Percentiles rank a stretch among this genome's conserved stretches.
Conservation (phyloP, 192 early-diverging fungal genomes). For the Rhizophagus clarus region DNA sequence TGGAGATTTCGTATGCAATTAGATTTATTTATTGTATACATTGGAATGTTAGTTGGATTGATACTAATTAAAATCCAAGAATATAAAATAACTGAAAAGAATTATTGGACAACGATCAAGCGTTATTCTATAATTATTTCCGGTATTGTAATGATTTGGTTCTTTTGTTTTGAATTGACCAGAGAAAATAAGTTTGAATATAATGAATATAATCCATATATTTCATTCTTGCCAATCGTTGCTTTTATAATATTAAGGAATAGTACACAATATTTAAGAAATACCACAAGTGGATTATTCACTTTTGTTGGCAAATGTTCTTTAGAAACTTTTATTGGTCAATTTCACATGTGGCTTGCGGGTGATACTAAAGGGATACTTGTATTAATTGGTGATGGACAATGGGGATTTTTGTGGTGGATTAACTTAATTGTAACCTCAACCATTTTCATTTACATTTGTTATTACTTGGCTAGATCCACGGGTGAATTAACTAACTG, state of each 20-base stretch:
- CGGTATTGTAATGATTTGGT: constrained; percentile 48
- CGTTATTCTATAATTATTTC: constrained; percentile 41
- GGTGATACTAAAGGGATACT: constrained; percentile 75
- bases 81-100: constrained; percentile 37
- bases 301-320: constrained; percentile 63
- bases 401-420: background rate
- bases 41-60: constrained; percentile 69
- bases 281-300: constrained; percentile 57
- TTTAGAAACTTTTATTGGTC: constrained; percentile 77
- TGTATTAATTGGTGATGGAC: constrained; percentile 36
- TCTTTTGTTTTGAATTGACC: constrained; percentile 55
- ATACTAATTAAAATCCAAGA: constrained; percentile 47
- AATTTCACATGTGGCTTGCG: constrained; percentile 79
- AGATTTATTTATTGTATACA: constrained; percentile 69
- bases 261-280: constrained; percentile 52
- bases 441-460: background rate
- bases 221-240: constrained; percentile 62
- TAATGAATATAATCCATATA: constrained; percentile 67
- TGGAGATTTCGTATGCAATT: constrained; percentile 71
- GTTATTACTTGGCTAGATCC: background rate
- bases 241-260: constrained; percentile 72
- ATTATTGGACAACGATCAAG: constrained; percentile 45
- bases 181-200: constrained; percentile 58
- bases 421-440: background rate
- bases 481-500: background rate